phyloP scores from a whole-genome alignment of 2,329 filamentous ascomycete species.

The Nemania bipapillata region DNA sequence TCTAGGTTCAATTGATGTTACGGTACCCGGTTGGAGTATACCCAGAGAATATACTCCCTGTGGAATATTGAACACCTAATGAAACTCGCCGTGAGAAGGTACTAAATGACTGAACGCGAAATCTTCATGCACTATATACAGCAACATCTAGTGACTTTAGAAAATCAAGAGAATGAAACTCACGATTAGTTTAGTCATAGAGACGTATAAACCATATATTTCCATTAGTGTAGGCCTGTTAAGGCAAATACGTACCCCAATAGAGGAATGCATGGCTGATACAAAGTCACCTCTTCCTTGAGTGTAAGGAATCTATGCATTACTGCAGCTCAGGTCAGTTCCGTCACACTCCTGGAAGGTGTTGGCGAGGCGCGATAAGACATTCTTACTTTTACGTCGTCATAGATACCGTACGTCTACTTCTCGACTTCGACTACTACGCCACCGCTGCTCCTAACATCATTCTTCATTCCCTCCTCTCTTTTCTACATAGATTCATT shows the following conservation, averaged over 20 bases:
- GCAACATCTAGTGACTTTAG: not conserved
- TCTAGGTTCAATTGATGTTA: slow-evolving; percentile 14
- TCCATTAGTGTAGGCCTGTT: not conserved
- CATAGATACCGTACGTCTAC: not conserved
- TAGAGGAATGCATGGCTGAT: not conserved
- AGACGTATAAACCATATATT: not conserved
- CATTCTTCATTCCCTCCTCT: not conserved
- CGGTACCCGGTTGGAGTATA: slow-evolving; percentile 3
- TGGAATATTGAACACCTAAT: not conserved
- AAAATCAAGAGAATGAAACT: not conserved
- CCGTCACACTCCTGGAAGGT: not conserved
- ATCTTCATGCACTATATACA: no score
- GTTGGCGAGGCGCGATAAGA: not conserved
- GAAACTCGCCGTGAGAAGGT: not conserved
- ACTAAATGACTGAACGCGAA: not conserved
- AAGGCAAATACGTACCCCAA: not conserved
- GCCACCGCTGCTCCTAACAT: not conserved
- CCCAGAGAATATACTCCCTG: not conserved
- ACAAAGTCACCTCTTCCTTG: not conserved
- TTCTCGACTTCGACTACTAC: not conserved
- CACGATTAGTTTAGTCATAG: not conserved
- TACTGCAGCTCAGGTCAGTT: not conserved
- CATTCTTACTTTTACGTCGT: not conserved
- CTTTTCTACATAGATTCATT: not conserved
- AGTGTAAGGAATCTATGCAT: not conserved